Evolutionary conservation across 495 filamentous ascomycete genomes (phyloP).

Genomic region (Poronia punctata): DNA sequence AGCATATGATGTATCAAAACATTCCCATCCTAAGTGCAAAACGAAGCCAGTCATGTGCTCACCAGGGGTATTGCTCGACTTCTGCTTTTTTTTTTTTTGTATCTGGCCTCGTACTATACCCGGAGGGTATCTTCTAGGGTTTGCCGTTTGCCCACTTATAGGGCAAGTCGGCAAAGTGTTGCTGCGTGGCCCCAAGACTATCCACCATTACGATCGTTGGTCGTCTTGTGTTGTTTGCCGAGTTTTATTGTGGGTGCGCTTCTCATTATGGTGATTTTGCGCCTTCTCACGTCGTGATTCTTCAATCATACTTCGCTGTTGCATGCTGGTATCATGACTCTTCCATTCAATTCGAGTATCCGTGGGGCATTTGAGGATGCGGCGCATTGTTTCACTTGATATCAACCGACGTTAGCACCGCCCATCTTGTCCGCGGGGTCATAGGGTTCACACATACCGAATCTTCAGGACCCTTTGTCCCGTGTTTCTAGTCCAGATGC

Average conservation of each 20-base stretch:
- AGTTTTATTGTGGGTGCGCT: constrained; percentile 30
- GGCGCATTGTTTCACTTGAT: constrained; percentile 82
- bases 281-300: constrained; percentile 74
- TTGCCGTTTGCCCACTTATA: too few species aligned
- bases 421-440: not conserved
- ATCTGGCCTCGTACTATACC: too few species aligned
- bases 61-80: too few species aligned
- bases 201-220: constrained; percentile 16
- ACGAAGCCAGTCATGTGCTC: too few species aligned
- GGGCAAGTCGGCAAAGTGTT: too few species aligned
- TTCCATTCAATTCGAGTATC: constrained; percentile 94
- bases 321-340: constrained; percentile 77
- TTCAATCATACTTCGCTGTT: constrained; percentile 73
- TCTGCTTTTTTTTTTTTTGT: too few species aligned
- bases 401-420: constrained; percentile 4
- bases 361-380: constrained; percentile 70
- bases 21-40: too few species aligned
- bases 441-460: constrained; percentile 54
- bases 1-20: too few species aligned
- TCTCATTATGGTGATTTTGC: constrained; percentile 38
- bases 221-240: constrained; percentile 23
- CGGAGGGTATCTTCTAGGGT: too few species aligned
- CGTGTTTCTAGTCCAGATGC: constrained; percentile 91
- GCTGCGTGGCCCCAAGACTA: not conserved
- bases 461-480: constrained; percentile 95